Percentiles rank a stretch among this genome's conserved stretches.
Evolutionary conservation across 805 yeast genomes (phyloP).

Genomic region (Wickerhamomyces strasburgensis): DNA sequence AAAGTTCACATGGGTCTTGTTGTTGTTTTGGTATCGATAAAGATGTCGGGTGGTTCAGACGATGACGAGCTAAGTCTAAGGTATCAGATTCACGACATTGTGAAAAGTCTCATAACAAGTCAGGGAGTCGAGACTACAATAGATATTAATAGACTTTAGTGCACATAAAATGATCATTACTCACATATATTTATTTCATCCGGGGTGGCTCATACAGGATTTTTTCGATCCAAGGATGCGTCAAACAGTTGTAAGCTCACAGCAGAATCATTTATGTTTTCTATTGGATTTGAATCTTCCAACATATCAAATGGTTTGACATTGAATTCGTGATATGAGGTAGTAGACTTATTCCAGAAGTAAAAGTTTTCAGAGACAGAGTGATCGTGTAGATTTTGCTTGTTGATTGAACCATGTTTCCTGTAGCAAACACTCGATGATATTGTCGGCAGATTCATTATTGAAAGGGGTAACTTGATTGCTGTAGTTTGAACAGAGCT

Average conservation of each 20-base stretch:
- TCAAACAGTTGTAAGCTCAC: conserved; percentile 51
- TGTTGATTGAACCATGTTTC: background rate
- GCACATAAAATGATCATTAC: background rate
- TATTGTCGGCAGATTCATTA: conserved; percentile 20
- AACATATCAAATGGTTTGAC: conserved; percentile 51
- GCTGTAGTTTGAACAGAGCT: conserved; percentile 24
- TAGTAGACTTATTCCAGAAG: conserved; percentile 24
- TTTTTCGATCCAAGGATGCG: conserved; percentile 41
- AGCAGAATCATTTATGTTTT: conserved; percentile 48
- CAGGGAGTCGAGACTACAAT: conserved; percentile 36
- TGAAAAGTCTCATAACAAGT: conserved; percentile 27
- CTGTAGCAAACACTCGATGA: conserved; percentile 9
- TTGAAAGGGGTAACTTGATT: conserved; percentile 25
- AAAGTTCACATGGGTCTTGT: conserved; percentile 59
- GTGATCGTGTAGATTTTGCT: conserved; percentile 21
- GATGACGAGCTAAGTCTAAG: conserved; percentile 61
- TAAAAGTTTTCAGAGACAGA: conserved; percentile 18
- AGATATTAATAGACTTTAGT: conserved; percentile 33
- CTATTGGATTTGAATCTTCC: conserved; percentile 48
- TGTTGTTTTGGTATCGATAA: conserved; percentile 49
- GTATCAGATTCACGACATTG: conserved; percentile 41
- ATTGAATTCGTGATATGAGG: conserved; percentile 32
- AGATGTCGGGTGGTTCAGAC: conserved; percentile 65
- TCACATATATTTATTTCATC: too few relatives aligned
- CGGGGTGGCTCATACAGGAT: conserved; percentile 31